Base-by-base conservation (phyloP, 2,329 filamentous ascomycete species). In the Mycosphaerella arachidis region DNA sequence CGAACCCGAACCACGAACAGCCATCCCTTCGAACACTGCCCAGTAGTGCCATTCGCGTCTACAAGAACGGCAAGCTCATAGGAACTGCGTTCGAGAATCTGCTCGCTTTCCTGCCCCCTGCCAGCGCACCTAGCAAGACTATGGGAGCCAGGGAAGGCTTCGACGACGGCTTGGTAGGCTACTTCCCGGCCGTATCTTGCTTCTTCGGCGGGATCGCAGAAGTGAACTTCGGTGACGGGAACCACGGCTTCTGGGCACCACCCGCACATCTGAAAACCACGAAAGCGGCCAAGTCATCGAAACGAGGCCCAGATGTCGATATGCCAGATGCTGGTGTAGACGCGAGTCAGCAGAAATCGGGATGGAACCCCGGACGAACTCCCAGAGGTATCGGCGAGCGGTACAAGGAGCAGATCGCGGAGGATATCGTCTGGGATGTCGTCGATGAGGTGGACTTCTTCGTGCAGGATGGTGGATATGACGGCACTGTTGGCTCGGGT, bases 401-500 rank as follows among this genome's bases (percentile, higher is more conserved):
- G 33, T 97, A 92, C 75, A 85, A 86, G 60, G 92, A 99, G 72
- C 93, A 97, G 78, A 92, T 99, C 62, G 92, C 89, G 13, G 94
- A 99, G 76, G 94, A 99, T 70, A 81, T 97, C 27, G 84, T 96
- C 31, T 96, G 92, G 73, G 94, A 99, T 74, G 84, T 99, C 56
- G 82, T 97, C 33, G 94, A 99, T 71, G 94, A 99, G 76, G 90
- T 96, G 53, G 92, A 96, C 77, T 94, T 90, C 77, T 95, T 86
- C 87, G 82, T 87, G 74, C 85, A 90, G 71, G 90, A 91, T 64
- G 79, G 78, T 6, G 79, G 77, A 6, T 78, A 74, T 69, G 71
- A 63, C 16, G 69, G 70, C 2, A 65, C 58, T 16, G 69, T 67
- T 12, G 69, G 68, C 1, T 63, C 60, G 27, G 68, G 66, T 27